A percentile compares a stretch with the other conserved stretches of the same genome.
These are phyloP conservation scores for Buddleja alternifolia DNA, from an alignment of 257 asterid species.

Conservation along the genomic window DNA sequence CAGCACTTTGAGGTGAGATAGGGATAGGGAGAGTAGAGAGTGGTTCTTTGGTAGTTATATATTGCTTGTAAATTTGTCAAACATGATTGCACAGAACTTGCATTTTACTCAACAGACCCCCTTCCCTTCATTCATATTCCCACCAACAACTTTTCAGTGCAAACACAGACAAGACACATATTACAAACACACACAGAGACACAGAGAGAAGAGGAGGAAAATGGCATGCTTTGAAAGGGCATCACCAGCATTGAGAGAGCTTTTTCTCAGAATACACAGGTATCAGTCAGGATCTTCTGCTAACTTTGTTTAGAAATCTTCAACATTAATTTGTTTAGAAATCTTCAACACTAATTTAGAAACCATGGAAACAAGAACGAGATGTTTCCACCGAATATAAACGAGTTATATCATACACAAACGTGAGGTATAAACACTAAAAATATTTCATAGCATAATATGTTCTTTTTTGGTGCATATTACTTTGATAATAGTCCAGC, in stretches of 20 bases:
- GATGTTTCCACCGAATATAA: no score
- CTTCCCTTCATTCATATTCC: conserved; percentile 20
- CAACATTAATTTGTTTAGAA: no score
- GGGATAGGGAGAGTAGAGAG: background rate
- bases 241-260: conserved; percentile 81
- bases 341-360: no score
- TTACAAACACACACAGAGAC: background rate
- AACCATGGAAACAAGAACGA: no score
- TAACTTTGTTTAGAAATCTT: no score
- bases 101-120: conserved; percentile 60
- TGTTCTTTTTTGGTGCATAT: no score
- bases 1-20: background rate
- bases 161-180: conserved; percentile 23
- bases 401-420: no score
- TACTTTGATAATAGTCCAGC: no score
- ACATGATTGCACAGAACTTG: conserved; percentile 59
- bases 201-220: conserved; percentile 18
- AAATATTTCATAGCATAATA: no score
- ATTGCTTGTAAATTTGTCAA: conserved; percentile 47
- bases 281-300: no score
- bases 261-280: conserved; percentile 77
- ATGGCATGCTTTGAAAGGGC: conserved; percentile 86
- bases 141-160: conserved; percentile 27
- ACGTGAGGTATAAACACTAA: no score
- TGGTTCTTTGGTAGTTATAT: conserved; percentile 18